These are phyloP conservation scores for Neocatenulostroma microsporum DNA, from an alignment of 2,329 filamentous ascomycete species.

Conservation along the genomic window DNA sequence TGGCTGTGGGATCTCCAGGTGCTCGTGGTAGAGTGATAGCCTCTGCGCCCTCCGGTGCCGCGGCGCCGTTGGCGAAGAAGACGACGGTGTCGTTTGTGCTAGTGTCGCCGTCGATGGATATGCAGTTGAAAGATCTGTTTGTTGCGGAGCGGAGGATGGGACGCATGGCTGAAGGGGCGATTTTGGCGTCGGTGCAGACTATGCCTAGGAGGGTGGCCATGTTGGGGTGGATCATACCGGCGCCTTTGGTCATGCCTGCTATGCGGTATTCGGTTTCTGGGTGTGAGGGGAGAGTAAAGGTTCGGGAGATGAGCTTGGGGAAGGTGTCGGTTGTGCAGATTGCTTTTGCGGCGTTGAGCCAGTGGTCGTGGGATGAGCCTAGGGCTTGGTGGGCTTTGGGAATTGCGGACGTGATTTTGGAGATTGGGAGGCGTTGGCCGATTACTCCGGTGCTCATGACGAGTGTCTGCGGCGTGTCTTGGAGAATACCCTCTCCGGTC, in stretches of 20 bases:
- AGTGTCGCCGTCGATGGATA: conserved; percentile 94
- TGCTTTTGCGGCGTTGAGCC: conserved; percentile 76
- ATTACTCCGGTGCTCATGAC: conserved; percentile 99
- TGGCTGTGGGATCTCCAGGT: background rate
- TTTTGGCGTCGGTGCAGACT: conserved; percentile 81
- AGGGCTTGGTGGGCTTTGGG: conserved; percentile 66
- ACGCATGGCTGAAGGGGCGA: conserved; percentile 61
- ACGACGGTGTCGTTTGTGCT: conserved; percentile 96
- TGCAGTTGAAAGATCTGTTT: conserved; percentile 86
- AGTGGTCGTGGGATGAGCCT: conserved; percentile 70
- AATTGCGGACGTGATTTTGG: conserved; percentile 79
- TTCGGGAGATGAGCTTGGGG: conserved; percentile 81
- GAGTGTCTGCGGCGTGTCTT: conserved; percentile 56
- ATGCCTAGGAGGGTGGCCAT: conserved; percentile 94
- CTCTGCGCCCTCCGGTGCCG: conserved; percentile 30
- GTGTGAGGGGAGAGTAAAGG: conserved; percentile 76
- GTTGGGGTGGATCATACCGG: conserved; percentile 98
- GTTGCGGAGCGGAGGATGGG: conserved; percentile 63
- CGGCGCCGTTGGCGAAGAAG: conserved; percentile 89
- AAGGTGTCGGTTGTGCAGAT: conserved; percentile 99
- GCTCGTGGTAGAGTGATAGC: conserved; percentile 6
- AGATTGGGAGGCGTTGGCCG: conserved; percentile 83
- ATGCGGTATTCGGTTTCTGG: conserved; percentile 69
- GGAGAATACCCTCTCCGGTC: conserved; percentile 26
- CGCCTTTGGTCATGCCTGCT: conserved; percentile 93